phyloP scores from a whole-genome alignment of 2,329 filamentous ascomycete genomes.

The Colletotrichum chrysophilum region DNA sequence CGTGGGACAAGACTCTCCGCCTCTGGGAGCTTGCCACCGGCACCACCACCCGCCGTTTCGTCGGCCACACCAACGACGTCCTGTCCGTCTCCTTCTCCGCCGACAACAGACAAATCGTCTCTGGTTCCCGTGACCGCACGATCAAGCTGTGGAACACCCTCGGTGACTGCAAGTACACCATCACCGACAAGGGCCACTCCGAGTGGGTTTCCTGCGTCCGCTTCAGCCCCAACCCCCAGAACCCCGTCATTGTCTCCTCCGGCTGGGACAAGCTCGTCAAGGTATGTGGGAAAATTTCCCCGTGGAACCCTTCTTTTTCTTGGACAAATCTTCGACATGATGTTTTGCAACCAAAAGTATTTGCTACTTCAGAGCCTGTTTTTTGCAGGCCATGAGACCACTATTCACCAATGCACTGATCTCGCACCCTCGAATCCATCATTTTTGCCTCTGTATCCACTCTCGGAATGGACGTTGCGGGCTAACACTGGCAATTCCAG shows the following conservation, averaged over 20 bases:
- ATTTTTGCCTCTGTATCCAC: not conserved
- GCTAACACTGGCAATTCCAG: conserved; percentile 53
- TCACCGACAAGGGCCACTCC: conserved; percentile 99
- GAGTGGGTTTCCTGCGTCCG: conserved; percentile 99
- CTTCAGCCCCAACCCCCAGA: conserved; percentile 99
- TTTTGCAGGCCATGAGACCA: conserved; percentile 92
- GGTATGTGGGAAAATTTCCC: conserved; percentile 67
- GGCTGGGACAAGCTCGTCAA: conserved; percentile 99
- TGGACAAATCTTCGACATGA: conserved; percentile 67
- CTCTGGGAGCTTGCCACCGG: conserved; percentile 99
- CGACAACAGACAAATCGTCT: conserved; percentile 99
- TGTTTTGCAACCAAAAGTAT: conserved; percentile 94
- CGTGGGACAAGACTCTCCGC: conserved; percentile 99
- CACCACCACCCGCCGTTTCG: conserved; percentile 96
- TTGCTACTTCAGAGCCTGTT: conserved; percentile 99
- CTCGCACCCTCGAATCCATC: conserved; percentile 19
- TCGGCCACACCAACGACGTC: conserved; percentile 99
- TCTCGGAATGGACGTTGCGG: conserved; percentile 1
- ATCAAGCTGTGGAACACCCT: conserved; percentile 99
- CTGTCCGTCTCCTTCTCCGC: conserved; percentile 99
- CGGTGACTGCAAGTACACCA: conserved; percentile 99
- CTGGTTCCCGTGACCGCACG: conserved; percentile 94
- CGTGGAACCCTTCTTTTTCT: not conserved
- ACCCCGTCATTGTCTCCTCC: conserved; percentile 98
- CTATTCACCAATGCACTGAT: conserved; percentile 90